These are phyloP conservation scores for Fusarium oligoseptatum DNA, from an alignment of 2,329 filamentous ascomycete species.

Conservation along the genomic window DNA sequence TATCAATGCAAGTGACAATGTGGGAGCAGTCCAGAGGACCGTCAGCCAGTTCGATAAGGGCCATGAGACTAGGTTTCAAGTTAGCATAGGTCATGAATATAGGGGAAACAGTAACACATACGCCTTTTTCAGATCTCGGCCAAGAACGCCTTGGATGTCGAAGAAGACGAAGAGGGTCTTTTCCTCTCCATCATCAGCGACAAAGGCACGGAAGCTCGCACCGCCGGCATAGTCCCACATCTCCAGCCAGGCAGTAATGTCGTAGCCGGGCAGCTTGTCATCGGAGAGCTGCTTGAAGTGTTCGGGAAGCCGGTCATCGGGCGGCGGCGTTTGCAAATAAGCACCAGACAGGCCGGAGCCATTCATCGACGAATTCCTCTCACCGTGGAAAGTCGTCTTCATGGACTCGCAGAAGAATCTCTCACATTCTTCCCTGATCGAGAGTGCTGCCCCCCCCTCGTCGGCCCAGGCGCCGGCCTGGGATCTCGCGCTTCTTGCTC, in stretches of 20 bases:
- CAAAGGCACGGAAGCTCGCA: constrained; percentile 87
- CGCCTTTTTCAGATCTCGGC: constrained; percentile 88
- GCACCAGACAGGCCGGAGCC: constrained; percentile 91
- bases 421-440: constrained; percentile 99
- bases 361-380: constrained; percentile 82
- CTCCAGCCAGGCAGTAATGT: constrained; percentile 76
- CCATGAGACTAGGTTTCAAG: constrained; percentile 76
- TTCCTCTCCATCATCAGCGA: constrained; percentile 77
- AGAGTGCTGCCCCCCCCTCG: constrained; percentile 94
- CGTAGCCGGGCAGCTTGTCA: constrained; percentile 47
- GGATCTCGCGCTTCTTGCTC: constrained; percentile 60
- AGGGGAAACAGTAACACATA: constrained; percentile 60
- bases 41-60: constrained; percentile 88
- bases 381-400: constrained; percentile 94
- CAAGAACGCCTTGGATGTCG: constrained; percentile 75
- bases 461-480: constrained; percentile 61
- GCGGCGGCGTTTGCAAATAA: constrained; percentile 67
- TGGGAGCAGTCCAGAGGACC: constrained; percentile 80
- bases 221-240: constrained; percentile 89
- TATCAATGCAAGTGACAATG: constrained; percentile 86
- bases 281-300: constrained; percentile 52
- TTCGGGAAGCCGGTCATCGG: constrained; percentile 58
- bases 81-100: background rate
- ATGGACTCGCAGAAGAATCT: constrained; percentile 99
- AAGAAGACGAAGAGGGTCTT: constrained; percentile 91